These are phyloP conservation scores for Onygenales sp. DNA, from an alignment of 2,329 filamentous ascomycete species.

Conservation along the genomic window DNA sequence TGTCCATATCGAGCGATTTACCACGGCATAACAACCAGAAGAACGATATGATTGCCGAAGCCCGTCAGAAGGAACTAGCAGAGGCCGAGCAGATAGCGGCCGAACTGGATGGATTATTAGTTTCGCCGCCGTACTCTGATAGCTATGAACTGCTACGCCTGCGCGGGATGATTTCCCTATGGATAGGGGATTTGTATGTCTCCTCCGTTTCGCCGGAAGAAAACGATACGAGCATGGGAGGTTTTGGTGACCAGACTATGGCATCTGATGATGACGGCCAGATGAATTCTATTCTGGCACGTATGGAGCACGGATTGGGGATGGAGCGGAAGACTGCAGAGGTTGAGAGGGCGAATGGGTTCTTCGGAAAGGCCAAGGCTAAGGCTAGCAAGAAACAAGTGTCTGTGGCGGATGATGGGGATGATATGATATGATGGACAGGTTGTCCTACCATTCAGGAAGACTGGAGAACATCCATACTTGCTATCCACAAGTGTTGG, in stretches of 20 bases:
- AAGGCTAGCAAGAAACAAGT: neutral
- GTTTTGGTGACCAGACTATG: neutral
- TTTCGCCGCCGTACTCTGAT: constrained; percentile 60
- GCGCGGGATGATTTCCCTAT: constrained; percentile 64
- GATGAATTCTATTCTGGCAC: neutral
- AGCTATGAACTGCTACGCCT: constrained; percentile 59
- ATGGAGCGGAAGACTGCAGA: constrained; percentile 4
- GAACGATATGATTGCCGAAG: constrained; percentile 19
- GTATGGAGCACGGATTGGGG: neutral
- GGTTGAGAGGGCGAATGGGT: constrained; percentile 3
- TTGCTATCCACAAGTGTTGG: neutral
- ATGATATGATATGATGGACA: neutral
- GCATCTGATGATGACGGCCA: neutral
- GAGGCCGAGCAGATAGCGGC: constrained; percentile 54
- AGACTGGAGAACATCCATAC: too few relatives aligned
- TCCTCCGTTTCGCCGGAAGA: constrained; percentile 21
- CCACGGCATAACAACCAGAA: constrained; percentile 27
- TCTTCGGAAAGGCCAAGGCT: constrained; percentile 4
- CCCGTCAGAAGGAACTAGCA: constrained; percentile 45
- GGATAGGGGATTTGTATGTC: constrained; percentile 57
- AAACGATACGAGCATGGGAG: constrained; percentile 8
- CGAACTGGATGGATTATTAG: constrained; percentile 62
- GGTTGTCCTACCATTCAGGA: too few relatives aligned
- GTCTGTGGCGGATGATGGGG: neutral
- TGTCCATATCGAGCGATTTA: constrained; percentile 13